Evolutionary conservation across 2,329 filamentous ascomycete species (phyloP).

Genomic region (Ceratocystis colombiana): DNA sequence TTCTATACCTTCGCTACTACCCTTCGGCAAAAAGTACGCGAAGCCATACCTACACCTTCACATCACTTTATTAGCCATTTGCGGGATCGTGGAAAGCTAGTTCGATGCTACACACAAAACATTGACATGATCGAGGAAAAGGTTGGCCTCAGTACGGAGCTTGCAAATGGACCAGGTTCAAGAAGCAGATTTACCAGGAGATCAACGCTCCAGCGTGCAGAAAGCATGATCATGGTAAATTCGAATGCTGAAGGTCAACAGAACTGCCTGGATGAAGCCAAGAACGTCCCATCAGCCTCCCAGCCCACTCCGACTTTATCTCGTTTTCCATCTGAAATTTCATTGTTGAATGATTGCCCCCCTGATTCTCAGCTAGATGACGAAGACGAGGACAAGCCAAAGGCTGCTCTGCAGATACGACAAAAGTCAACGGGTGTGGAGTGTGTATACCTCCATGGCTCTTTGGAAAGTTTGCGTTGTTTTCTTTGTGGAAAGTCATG

Average conservation of each 20-base stretch:
- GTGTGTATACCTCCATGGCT: constrained; percentile 62
- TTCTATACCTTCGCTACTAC: constrained; percentile 65
- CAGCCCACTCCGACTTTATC: constrained; percentile 18
- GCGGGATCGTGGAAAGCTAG: constrained; percentile 56
- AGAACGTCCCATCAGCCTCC: constrained; percentile 8
- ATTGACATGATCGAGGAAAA: constrained; percentile 65
- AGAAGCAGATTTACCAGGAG: constrained; percentile 48
- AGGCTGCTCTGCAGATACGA: not conserved
- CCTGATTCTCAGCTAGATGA: constrained; percentile 5
- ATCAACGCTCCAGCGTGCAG: constrained; percentile 28
- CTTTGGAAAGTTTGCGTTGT: constrained; percentile 54
- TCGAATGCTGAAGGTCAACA: constrained; percentile 9
- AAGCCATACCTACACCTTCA: constrained; percentile 53
- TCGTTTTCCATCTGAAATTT: constrained; percentile 19
- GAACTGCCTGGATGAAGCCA: constrained; percentile 8
- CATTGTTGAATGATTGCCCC: not conserved
- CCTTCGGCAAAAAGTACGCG: constrained; percentile 52
- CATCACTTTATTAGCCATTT: constrained; percentile 60
- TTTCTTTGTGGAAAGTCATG: constrained; percentile 49
- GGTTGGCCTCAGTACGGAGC: constrained; percentile 54
- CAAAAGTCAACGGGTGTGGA: constrained; percentile 40
- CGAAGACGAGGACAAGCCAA: constrained; percentile 17
- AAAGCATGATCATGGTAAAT: constrained; percentile 23
- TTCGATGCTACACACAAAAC: constrained; percentile 65
- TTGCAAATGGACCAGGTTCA: constrained; percentile 52